phyloP scores from a whole-genome alignment of 495 filamentous ascomycete genomes.

The Gamarada debralockiae region DNA sequence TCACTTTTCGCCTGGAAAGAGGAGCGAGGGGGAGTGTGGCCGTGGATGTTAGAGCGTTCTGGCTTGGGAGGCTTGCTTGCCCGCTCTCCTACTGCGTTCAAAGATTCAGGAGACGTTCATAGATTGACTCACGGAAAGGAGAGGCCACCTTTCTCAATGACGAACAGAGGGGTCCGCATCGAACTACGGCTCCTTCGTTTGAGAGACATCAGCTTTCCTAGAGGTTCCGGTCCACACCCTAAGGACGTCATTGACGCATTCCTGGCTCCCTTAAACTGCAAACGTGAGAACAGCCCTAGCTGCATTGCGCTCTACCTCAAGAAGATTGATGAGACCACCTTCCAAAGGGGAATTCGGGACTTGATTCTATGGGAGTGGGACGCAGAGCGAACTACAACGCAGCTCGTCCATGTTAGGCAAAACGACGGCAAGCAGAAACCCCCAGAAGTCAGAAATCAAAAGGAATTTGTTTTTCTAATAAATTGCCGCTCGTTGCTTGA shows the following conservation, averaged over 20 bases:
- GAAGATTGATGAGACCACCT: not conserved
- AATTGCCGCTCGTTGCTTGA: too few species aligned
- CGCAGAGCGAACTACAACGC: not conserved
- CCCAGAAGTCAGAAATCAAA: too few species aligned
- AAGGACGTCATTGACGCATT: not conserved
- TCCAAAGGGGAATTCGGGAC: not conserved
- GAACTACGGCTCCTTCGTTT: conserved; percentile 4
- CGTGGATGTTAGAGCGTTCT: conserved; percentile 3
- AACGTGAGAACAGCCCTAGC: not conserved
- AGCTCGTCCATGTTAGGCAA: conserved; percentile 1
- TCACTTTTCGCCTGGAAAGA: conserved; percentile 15
- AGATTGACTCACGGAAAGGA: not conserved
- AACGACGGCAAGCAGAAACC: not conserved
- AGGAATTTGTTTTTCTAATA: too few species aligned
- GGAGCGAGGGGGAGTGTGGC: conserved; percentile 4
- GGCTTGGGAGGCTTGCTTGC: conserved; percentile 5
- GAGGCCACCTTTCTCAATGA: conserved; percentile 7
- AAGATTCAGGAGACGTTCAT: conserved; percentile 1
- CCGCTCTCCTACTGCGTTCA: conserved; percentile 2
- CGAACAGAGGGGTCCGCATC: conserved; percentile 8
- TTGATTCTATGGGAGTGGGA: not conserved
- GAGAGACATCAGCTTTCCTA: not conserved
- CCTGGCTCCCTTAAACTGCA: conserved; percentile 1
- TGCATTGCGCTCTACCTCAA: not conserved
- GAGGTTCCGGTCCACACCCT: not conserved